phyloP scores from a whole-genome alignment of 140 eudicot species.

The Stevia rebaudiana region DNA sequence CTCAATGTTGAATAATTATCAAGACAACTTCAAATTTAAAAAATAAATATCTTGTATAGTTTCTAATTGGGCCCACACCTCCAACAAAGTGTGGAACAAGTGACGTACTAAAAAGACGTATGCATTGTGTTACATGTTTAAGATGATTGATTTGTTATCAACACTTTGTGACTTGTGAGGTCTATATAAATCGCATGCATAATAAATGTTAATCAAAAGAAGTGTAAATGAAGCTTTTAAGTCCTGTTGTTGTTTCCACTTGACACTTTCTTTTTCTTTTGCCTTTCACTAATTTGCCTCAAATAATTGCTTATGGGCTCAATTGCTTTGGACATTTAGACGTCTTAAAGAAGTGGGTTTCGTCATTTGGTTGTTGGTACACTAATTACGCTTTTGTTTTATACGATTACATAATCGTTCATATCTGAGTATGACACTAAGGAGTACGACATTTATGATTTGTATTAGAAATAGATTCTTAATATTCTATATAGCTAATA shows the following conservation, averaged over 20 bases:
- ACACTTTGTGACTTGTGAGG: not conserved
- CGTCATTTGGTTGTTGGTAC: constrained; percentile 24
- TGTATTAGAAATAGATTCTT: constrained; percentile 4
- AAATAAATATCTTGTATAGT: not conserved
- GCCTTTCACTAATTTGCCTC: constrained; percentile 42
- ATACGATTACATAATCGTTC: constrained; percentile 12
- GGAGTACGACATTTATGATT: not conserved
- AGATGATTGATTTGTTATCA: constrained; percentile 7
- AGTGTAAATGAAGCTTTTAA: constrained; percentile 31
- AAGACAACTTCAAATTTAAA: too few species aligned
- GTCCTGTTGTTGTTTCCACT: constrained; percentile 29
- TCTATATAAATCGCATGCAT: not conserved
- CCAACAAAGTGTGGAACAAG: not conserved
- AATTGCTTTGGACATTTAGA: constrained; percentile 26
- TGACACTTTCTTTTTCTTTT: constrained; percentile 36
- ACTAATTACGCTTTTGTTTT: constrained; percentile 18
- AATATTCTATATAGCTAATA: too few species aligned
- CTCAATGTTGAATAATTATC: too few species aligned
- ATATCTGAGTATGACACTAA: constrained; percentile 4
- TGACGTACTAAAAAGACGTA: constrained; percentile 19
- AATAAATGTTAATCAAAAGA: constrained; percentile 11
- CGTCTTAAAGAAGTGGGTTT: constrained; percentile 32
- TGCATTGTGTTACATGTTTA: not conserved
- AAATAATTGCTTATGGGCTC: constrained; percentile 40
- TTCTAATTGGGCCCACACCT: not conserved